A percentile compares a stretch with the other conserved stretches of the same genome.
These are phyloP conservation scores for Globisporangium abappressorium DNA, from an alignment of 352 stramenopile genomes.

Conservation along the genomic window DNA sequence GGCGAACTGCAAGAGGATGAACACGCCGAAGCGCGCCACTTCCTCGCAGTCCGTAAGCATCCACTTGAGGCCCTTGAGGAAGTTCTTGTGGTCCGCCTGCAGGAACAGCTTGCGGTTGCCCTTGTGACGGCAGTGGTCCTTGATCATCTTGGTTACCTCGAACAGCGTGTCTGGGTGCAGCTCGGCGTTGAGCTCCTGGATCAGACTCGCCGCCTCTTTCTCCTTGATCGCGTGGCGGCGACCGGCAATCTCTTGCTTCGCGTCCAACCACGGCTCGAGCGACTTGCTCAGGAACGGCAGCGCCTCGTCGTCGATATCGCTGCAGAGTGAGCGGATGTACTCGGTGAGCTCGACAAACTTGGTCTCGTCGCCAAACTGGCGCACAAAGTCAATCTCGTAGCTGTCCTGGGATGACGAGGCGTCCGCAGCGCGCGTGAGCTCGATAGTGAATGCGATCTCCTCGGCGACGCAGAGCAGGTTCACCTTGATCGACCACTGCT, in stretches of 20 bases:
- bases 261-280: slow-evolving; percentile 58
- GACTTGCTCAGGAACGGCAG: slow-evolving; percentile 49
- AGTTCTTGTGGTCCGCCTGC: slow-evolving; percentile 31
- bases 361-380: slow-evolving; percentile 46
- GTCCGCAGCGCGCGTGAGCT: slow-evolving; percentile 39
- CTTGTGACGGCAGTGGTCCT: slow-evolving; percentile 69
- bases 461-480: slow-evolving; percentile 65
- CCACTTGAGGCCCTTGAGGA: slow-evolving; percentile 58
- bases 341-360: slow-evolving; percentile 54
- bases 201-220: slow-evolving; percentile 37
- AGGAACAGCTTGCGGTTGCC: slow-evolving; percentile 69
- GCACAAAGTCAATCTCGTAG: slow-evolving; percentile 65
- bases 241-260: slow-evolving; percentile 41
- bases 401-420: slow-evolving; percentile 4
- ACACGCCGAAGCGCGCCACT: slow-evolving; percentile 56
- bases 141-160: slow-evolving; percentile 58
- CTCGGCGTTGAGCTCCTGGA: slow-evolving; percentile 61
- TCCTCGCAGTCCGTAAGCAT: slow-evolving; percentile 61
- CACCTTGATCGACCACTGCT: slow-evolving; percentile 44
- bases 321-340: slow-evolving; percentile 48
- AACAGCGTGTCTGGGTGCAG: slow-evolving; percentile 59
- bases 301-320: slow-evolving; percentile 55
- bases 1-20: slow-evolving; percentile 61
- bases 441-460: slow-evolving; percentile 55
- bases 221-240: slow-evolving; percentile 55